Percentiles rank a stretch among this genome's conserved stretches.
phyloP scores from a whole-genome alignment of 139 green algal genomes.

The Astrephomene gubernaculifera region DNA sequence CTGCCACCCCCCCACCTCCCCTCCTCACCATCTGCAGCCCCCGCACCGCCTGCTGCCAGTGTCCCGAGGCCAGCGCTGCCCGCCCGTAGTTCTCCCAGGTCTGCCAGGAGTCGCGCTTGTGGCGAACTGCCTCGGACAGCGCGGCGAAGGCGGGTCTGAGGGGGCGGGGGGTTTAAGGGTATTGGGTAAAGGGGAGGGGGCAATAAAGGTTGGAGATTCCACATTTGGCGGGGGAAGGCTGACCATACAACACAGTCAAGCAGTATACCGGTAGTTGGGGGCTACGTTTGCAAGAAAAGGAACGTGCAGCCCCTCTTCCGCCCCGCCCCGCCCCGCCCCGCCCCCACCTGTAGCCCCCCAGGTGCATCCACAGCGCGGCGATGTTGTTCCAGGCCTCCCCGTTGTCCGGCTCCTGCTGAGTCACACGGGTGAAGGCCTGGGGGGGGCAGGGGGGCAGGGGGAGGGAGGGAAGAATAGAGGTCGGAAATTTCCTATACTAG shows the following conservation, averaged over 20 bases:
- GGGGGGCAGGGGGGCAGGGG: not conserved
- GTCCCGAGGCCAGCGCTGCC: conserved; percentile 58
- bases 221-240: too few relatives aligned
- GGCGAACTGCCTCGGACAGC: conserved; percentile 72
- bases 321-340: not conserved
- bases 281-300: too few relatives aligned
- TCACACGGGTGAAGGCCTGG: conserved; percentile 70
- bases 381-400: conserved; percentile 97
- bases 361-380: conserved; percentile 85
- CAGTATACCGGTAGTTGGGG: too few relatives aligned
- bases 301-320: too few relatives aligned
- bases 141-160: conserved; percentile 60
- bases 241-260: too few relatives aligned
- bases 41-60: conserved; percentile 53
- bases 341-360: conserved; percentile 38
- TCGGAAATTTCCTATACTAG: too few relatives aligned
- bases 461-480: not conserved
- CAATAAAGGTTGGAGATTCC: too few relatives aligned
- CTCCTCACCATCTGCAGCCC: conserved; percentile 59
- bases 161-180: not conserved
- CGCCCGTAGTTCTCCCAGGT: conserved; percentile 92
- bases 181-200: not conserved
- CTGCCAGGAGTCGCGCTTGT: conserved; percentile 89
- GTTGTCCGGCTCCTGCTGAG: conserved; percentile 88
- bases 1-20: not conserved